Base-by-base conservation (phyloP, 2,329 filamentous ascomycete species). In the Fragosphaeria purpurea region DNA sequence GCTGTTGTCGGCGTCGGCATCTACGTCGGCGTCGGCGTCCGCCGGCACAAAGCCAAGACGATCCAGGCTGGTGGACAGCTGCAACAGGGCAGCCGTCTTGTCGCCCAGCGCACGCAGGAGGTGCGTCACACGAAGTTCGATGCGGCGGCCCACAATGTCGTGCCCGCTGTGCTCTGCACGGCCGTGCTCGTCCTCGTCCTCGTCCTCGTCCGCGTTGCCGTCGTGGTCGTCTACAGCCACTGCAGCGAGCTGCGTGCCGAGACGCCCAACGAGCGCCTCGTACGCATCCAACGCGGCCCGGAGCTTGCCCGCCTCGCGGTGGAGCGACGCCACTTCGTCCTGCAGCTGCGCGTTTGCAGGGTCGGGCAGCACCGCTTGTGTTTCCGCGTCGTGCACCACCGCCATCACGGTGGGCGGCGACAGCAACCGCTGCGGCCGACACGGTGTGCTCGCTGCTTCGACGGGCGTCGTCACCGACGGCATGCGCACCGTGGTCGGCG, bases 31-130 rank as follows among this genome's bases (percentile, higher is more conserved):
- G 0, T 71, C 69, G 52, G 74, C 70, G 5, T 58, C 56, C 1
- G 72, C 72, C 22, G 22, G 22, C 0, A 65, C 60, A 56, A 82
- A 82, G 6, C 77, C 78, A 1, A 83, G 69, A 1, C 61, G 59
- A 7, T 59, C 59, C 35, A 83, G 71, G 6, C 71, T 69, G 0
- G 63, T 55, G 41, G 68, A 69, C 1, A 83, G 67, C 1, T 70
- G 61, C 0, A 63, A 47, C 0, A 80, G 68, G 0, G 70, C 73
- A 0, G 67, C 67, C 1, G 74, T 75, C 22, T 73, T 70, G 58
- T 77, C 73, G 0, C 71, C 68, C 49, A 77, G 68, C 3, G 64
- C 63, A 9, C 68, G 67, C 0, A 79, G 64, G 5, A 79, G 64
- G 0, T 54, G 48, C 13, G 67, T 62, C 2, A 79, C 62, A 39